These are phyloP conservation scores for Chenopodium formosanum DNA, from an alignment of 148 eudicot species.

Conservation along the genomic window DNA sequence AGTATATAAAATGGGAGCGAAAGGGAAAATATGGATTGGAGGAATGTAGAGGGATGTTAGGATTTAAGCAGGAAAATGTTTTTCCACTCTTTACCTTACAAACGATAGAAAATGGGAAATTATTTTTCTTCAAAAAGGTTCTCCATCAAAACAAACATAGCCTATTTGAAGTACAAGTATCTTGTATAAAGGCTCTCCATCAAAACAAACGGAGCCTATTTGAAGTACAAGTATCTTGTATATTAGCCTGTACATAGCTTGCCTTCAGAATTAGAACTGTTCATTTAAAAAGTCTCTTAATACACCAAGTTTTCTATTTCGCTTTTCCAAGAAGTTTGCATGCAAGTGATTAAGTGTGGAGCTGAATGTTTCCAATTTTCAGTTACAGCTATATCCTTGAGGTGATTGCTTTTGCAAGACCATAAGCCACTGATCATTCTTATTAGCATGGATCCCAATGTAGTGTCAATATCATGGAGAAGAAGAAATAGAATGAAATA, in stretches of 20 bases:
- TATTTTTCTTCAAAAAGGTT: too few species aligned
- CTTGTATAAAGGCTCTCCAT: not conserved
- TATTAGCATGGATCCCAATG: not conserved
- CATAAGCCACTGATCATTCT: not conserved
- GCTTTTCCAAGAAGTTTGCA: not conserved
- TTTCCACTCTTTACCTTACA: too few species aligned
- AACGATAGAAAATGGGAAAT: too few species aligned
- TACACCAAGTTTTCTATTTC: not conserved
- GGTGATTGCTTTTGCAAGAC: not conserved
- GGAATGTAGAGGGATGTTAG: too few species aligned
- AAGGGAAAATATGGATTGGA: too few species aligned
- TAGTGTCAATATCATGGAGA: too few species aligned
- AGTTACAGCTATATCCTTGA: not conserved
- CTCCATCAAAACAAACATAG: not conserved
- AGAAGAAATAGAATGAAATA: not conserved
- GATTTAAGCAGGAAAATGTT: too few species aligned
- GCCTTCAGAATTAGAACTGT: not conserved
- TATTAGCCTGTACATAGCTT: not conserved
- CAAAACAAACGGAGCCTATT: not conserved
- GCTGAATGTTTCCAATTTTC: not conserved
- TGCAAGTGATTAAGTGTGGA: not conserved
- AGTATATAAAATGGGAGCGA: too few species aligned
- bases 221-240: not conserved
- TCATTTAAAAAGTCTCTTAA: not conserved
- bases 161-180: not conserved